phyloP scores from a whole-genome alignment of 352 stramenopile genomes.

The Aphanomyces invadans region DNA sequence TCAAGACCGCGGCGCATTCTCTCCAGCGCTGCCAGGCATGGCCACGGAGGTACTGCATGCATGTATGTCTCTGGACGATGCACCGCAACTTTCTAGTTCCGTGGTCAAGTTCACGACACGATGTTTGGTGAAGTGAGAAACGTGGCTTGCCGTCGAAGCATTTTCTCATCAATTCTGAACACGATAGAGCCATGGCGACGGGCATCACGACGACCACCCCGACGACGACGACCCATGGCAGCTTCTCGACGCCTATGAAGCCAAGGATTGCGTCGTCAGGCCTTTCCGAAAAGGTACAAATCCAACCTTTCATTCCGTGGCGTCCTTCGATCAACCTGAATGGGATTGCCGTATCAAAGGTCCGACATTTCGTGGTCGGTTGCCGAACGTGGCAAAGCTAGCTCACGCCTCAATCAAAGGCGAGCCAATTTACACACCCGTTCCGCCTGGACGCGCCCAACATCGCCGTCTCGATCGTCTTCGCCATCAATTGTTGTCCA shows the following conservation, averaged over 20 bases:
- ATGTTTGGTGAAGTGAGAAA: too few relatives aligned
- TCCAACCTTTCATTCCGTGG: neutral
- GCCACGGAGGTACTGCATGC: too few relatives aligned
- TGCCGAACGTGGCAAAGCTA: constrained; percentile 24
- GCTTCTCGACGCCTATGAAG: constrained; percentile 69
- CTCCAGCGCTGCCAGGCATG: too few relatives aligned
- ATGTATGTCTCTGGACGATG: too few relatives aligned
- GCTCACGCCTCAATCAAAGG: constrained; percentile 34
- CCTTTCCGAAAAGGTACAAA: constrained; percentile 59
- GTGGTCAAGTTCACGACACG: too few relatives aligned
- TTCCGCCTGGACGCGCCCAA: constrained; percentile 35
- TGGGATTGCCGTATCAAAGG: too few relatives aligned
- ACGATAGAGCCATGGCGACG: neutral
- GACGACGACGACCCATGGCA: constrained; percentile 57
- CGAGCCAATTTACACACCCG: constrained; percentile 25
- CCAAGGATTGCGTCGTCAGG: constrained; percentile 45
- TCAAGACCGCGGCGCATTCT: neutral
- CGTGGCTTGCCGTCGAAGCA: too few relatives aligned
- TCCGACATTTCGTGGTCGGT: constrained; percentile 42
- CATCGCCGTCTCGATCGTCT: neutral
- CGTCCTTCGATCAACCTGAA: too few relatives aligned
- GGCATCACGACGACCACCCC: neutral
- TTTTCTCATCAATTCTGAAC: too few relatives aligned
- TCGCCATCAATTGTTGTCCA: constrained; percentile 8
- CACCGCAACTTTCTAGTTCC: too few relatives aligned